Conservation (phyloP, 768 basidiomycete genomes). For the Dioszegia crocea region DNA sequence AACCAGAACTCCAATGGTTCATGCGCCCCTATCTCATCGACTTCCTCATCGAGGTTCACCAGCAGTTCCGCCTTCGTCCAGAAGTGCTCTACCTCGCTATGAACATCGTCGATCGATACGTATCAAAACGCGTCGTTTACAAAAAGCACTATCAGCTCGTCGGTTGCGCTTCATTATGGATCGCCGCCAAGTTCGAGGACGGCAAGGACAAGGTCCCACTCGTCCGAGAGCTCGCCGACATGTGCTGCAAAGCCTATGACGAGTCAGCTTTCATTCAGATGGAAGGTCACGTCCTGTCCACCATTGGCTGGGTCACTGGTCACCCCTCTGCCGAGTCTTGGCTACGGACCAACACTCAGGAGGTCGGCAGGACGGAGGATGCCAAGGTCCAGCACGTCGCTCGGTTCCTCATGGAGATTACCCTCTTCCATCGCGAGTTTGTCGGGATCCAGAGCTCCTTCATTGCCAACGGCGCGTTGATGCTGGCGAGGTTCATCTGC, state of each 20-base stretch:
- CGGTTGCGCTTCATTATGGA: conserved; percentile 97
- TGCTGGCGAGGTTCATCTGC: conserved; percentile 82
- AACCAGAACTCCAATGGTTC: conserved; percentile 97
- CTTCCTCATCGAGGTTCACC: conserved; percentile 97
- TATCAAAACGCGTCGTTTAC: conserved; percentile 96
- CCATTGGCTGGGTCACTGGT: conserved; percentile 93
- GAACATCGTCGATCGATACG: conserved; percentile 98
- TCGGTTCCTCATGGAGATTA: conserved; percentile 98
- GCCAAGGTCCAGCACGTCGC: conserved; percentile 90
- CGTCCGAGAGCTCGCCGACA: conserved; percentile 86
- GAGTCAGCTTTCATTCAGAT: conserved; percentile 98
- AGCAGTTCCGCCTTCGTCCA: conserved; percentile 92
- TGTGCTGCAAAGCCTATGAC: conserved; percentile 95
- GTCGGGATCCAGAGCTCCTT: conserved; percentile 77
- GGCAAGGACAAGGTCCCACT: conserved; percentile 97
- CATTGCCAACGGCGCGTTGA: conserved; percentile 82
- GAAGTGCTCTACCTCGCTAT: conserved; percentile 97
- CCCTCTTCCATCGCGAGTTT: conserved; percentile 95
- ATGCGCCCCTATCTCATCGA: conserved; percentile 99
- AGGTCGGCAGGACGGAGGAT: conserved; percentile 63
- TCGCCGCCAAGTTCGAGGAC: conserved; percentile 98
- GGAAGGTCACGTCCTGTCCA: conserved; percentile 94
- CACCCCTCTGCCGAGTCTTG: conserved; percentile 98
- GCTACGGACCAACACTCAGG: conserved; percentile 62
- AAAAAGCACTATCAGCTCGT: conserved; percentile 99